phyloP scores from a whole-genome alignment of 495 filamentous ascomycete species.

The Aspergillus wentii region DNA sequence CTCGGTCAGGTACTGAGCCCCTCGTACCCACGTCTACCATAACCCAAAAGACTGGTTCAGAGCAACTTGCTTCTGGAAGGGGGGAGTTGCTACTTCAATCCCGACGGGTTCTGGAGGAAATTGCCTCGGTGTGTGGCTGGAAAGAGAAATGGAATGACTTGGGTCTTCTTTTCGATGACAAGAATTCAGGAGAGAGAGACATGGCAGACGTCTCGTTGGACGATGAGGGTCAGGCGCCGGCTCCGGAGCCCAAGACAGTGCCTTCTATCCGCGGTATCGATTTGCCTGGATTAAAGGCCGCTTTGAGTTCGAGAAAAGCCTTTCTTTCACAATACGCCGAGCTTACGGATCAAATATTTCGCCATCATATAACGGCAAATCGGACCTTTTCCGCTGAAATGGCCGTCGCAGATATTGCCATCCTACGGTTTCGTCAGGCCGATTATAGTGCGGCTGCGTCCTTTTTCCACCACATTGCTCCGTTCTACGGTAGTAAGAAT shows the following conservation, averaged over 20 bases:
- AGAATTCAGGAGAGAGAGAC: conserved; percentile 49
- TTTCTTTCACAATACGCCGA: conserved; percentile 64
- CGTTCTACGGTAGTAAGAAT: conserved; percentile 72
- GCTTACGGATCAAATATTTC: conserved; percentile 64
- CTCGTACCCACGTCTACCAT: conserved; percentile 18
- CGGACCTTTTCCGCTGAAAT: conserved; percentile 70
- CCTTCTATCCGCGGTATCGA: conserved; percentile 31
- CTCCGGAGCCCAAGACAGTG: conserved; percentile 32
- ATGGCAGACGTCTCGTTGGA: conserved; percentile 39
- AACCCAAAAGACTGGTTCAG: conserved; percentile 57
- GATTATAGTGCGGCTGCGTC: conserved; percentile 71
- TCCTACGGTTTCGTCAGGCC: conserved; percentile 64
- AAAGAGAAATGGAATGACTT: conserved; percentile 68
- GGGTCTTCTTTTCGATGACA: conserved; percentile 45
- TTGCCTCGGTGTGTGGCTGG: conserved; percentile 73
- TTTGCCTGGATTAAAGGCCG: conserved; percentile 22
- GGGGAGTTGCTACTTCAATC: conserved; percentile 79
- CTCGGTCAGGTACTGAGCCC: conserved; percentile 21
- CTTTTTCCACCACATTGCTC: conserved; percentile 76
- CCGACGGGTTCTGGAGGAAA: conserved; percentile 68
- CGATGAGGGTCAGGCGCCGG: conserved; percentile 14
- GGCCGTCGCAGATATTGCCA: conserved; percentile 79
- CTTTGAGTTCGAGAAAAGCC: conserved; percentile 25
- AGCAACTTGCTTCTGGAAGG: conserved; percentile 77
- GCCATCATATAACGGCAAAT: conserved; percentile 70